Evolutionary conservation across 805 yeast genomes (phyloP), one percentile per base, ranked within the genome.

Genomic region (Cyberlindnera samutprakarnensis): DNA sequence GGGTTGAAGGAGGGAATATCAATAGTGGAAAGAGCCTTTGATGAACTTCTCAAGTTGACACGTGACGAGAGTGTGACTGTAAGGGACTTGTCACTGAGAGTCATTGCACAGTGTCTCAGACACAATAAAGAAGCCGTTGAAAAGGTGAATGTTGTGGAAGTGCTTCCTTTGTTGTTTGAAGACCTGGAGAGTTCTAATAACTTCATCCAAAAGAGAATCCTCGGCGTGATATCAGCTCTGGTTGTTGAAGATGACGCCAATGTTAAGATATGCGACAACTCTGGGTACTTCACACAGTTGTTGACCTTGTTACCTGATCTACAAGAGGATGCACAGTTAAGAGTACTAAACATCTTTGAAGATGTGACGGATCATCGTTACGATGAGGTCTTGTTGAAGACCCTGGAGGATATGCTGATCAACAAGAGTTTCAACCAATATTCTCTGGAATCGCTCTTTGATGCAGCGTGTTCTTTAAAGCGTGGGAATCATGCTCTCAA

Each of bases 101-200:
- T 80, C 18, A 60, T 87, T 36, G 78, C 82, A 0, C 66, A 84
- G 5, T 56, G 88, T 5, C 54, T 86, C 27, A 66, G 95, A 45
- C 86, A 86, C 51, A 87, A 87, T 49, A 75, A 74, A 2, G 70
- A 68, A 3, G 86, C 87, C 0, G 41, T 67, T 2, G 53, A 54
- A 3, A 62, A 62, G 33, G 57, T 69, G 11, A 48, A 45, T 25
- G 37, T 24, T 7, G 26, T 33, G 6, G 27, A 42, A 4, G 32
- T 45, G 0, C 16, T 39, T 5, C 32, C 36, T 1, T 33, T 26
- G 8, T 36, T 44, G 4, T 32, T 47, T 7, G 8, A 11, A 6
- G 26, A 36, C 15, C 25, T 46, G 12, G 14, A 26, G 12, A 12
- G 10, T 33, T 38, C 33, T 20, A 37, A 66, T 21, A 56, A 57